Conservation (phyloP, 345 rosid species). For the Gossypium ekmanianum region DNA sequence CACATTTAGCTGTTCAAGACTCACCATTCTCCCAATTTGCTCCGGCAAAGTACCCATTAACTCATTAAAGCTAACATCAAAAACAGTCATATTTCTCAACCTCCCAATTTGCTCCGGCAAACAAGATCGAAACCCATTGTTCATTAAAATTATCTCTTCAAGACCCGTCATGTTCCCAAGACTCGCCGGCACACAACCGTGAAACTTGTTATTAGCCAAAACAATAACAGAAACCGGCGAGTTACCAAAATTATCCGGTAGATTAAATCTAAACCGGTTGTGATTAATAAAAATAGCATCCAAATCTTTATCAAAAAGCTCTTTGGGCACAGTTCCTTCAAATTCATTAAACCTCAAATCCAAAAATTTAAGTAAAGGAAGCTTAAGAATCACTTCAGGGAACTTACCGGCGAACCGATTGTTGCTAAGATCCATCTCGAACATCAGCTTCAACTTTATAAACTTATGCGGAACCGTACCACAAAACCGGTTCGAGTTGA, state of each 20-base stretch:
- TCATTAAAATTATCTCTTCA: conserved; percentile 64
- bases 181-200: conserved; percentile 82
- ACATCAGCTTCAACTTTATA: conserved; percentile 45
- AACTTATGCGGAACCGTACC: conserved; percentile 68
- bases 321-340: conserved; percentile 70
- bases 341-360: conserved; percentile 86
- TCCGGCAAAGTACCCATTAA: conserved; percentile 66
- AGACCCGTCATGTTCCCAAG: conserved; percentile 69
- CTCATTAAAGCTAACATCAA: conserved; percentile 66
- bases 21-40: conserved; percentile 56
- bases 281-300: conserved; percentile 78
- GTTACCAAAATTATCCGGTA: conserved; percentile 75
- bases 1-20: conserved; percentile 73
- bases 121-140: conserved; percentile 69
- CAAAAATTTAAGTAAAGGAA: conserved; percentile 61
- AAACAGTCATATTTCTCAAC: conserved; percentile 62
- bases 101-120: conserved; percentile 59
- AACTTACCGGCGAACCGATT: conserved; percentile 79
- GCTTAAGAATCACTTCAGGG: conserved; percentile 51
- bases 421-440: conserved; percentile 86
- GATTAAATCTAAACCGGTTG: conserved; percentile 64
- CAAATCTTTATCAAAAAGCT: conserved; percentile 57
- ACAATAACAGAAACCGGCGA: conserved; percentile 87
- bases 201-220: conserved; percentile 66
- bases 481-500: conserved; percentile 77